phyloP scores from a whole-genome alignment of 352 stramenopile genomes.

The Ophiocytium majus region DNA sequence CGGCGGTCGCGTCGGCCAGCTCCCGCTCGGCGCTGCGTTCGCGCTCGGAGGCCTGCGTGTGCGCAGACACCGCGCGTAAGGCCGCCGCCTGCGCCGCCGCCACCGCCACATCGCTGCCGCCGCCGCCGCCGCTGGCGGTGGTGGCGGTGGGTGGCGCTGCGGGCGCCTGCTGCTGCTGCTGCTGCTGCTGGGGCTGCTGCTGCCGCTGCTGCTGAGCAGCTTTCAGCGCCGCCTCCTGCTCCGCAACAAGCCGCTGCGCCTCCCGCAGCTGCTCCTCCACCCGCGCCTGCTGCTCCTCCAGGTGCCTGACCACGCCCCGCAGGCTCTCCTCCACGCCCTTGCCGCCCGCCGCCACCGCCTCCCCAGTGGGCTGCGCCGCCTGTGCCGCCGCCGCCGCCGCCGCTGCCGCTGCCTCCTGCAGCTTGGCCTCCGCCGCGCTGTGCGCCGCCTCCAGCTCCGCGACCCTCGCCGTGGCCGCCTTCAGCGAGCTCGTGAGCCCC shows the following conservation, averaged over 20 bases:
- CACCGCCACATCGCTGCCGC: not conserved
- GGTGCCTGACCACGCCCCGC: not conserved
- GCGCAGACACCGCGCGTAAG: not conserved
- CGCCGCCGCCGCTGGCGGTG: too few relatives aligned
- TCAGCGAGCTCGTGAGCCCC: not conserved
- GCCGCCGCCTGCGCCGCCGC: not conserved
- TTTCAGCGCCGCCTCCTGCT: not conserved
- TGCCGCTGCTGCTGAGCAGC: not conserved
- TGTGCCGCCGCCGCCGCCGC: not conserved
- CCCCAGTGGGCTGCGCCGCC: not conserved
- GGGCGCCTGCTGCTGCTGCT: not conserved
- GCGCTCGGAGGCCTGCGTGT: not conserved
- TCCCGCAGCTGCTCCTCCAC: constrained; percentile 8
- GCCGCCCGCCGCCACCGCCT: not conserved
- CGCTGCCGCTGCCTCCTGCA: not conserved
- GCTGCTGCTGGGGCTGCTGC: not conserved
- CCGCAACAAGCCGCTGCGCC: not conserved
- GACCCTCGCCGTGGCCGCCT: not conserved
- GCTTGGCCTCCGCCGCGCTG: not conserved
- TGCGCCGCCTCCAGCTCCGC: not conserved
- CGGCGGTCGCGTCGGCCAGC: not conserved
- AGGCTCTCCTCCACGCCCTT: not conserved
- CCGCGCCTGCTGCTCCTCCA: not conserved
- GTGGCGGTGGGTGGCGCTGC: not conserved
- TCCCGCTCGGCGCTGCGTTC: not conserved